Evolutionary conservation across 306 rosid genomes (phyloP), one percentile per base, ranked within the genome.

Genomic region (Quercus alba): DNA sequence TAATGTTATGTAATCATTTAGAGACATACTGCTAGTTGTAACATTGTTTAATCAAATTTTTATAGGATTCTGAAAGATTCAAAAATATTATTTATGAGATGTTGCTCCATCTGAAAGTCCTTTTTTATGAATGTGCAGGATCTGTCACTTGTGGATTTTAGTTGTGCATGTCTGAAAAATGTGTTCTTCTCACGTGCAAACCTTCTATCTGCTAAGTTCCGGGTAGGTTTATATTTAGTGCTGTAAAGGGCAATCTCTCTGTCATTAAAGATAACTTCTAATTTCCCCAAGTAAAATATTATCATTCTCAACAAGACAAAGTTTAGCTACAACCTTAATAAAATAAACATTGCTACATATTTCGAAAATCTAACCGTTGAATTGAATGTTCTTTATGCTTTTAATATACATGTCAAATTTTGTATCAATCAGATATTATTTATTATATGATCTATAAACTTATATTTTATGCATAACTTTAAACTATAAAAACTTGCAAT

Each of bases 121-220:
- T 55, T 70, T 77, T 78, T 70, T 78, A 26, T 84, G 78, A 44
- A 82, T 81, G 72, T 80, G 86, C 97, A 94, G 99, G 99, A 94
- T 75, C 81, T 94, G 21, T 94, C 97, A 75, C 59, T 1, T 51
- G 98, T 90, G 72, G 99, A 94, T 88, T 94, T 94, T 87, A 93
- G 99, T 85, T 86, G 85, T 87, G 99, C 98, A n/a, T 91, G 98
- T 81, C 90, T 93, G 84, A 93, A 81, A 83, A 90, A 87, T 72
- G 97, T 94, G 64, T 94, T 93, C 85, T 93, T 94, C 82, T 91
- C 98, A 76, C 89, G 94, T 59, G 98, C 98, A 88, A 81, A 93
- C 86, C 97, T 93, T 77, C 97, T 85, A 1, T 87, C 90, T 78
- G 98, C 99, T 73, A 93, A 93, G 85, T 94, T 94, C 86, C 92